A percentile compares a stretch with the other conserved stretches of the same genome.
These are phyloP conservation scores for Colletotrichum musicola DNA, from an alignment of 2,329 filamentous ascomycete genomes.

Conservation along the genomic window DNA sequence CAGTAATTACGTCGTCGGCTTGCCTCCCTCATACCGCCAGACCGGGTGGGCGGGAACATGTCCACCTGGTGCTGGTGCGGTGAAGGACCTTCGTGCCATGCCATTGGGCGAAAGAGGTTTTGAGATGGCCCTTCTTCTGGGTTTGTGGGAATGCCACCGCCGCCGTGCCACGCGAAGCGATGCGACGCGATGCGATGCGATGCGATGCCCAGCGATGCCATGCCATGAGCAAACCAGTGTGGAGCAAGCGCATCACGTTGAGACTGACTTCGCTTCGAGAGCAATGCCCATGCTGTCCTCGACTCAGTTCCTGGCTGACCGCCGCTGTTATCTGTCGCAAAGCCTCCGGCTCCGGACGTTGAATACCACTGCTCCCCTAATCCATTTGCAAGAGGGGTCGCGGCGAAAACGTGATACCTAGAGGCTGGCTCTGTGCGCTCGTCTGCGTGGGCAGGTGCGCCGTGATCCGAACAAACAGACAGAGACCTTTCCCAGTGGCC, in stretches of 20 bases:
- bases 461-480: too few species aligned
- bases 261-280: too few species aligned
- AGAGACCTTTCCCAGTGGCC: too few species aligned
- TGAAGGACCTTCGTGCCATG: not conserved
- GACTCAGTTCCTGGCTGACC: slow-evolving; percentile 23
- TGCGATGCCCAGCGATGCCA: not conserved
- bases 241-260: slow-evolving; percentile 2
- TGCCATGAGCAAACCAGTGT: not conserved
- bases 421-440: not conserved
- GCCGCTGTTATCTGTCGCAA: slow-evolving; percentile 4
- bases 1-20: slow-evolving; percentile 24
- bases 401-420: slow-evolving; percentile 2
- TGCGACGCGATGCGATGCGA: slow-evolving; percentile 22
- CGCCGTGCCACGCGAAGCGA: slow-evolving; percentile 1
- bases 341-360: too few species aligned
- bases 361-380: not conserved
- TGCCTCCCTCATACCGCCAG: slow-evolving; percentile 9
- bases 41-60: not conserved
- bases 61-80: not conserved
- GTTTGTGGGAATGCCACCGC: slow-evolving; percentile 1
- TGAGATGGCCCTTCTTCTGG: slow-evolving; percentile 9
- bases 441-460: not conserved
- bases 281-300: slow-evolving; percentile 9
- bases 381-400: not conserved
- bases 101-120: not conserved